Conservation (phyloP, 257 asterid species). For the Nicotiana obtusifolia region DNA sequence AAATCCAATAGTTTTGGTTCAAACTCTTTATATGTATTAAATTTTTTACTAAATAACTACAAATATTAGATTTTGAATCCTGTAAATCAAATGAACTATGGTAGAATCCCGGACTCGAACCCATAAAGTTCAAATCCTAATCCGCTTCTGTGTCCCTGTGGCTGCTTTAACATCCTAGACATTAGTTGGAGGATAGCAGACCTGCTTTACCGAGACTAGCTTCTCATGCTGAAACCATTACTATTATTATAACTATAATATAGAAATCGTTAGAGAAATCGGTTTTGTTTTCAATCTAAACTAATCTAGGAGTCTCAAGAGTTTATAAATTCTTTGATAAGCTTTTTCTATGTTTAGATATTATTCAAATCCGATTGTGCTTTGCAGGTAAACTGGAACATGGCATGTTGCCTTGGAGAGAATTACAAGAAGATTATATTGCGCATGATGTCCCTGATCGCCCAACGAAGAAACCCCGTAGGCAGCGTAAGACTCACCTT, state of each 20-base stretch:
- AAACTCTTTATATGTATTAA: too few relatives aligned
- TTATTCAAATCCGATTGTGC: neutral
- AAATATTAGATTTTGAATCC: too few relatives aligned
- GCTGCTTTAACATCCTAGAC: neutral
- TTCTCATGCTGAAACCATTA: neutral
- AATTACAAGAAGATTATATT: conserved; percentile 18
- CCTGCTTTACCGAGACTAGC: neutral
- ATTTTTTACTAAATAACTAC: too few relatives aligned
- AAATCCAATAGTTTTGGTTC: too few relatives aligned
- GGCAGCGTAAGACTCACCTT: conserved; percentile 49
- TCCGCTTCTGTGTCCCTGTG: neutral
- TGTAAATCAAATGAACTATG: too few relatives aligned
- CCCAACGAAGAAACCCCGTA: conserved; percentile 43
- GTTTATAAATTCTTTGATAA: neutral
- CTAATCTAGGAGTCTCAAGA: neutral
- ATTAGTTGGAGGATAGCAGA: neutral
- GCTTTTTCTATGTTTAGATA: neutral
- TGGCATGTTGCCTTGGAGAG: conserved; percentile 26
- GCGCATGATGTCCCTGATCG: conserved; percentile 24
- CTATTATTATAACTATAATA: too few relatives aligned
- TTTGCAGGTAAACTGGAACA: conserved; percentile 33
- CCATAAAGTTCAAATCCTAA: too few relatives aligned
- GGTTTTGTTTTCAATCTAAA: too few relatives aligned
- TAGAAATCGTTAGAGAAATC: too few relatives aligned
- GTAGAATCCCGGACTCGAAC: too few relatives aligned